Evolutionary conservation across 2,329 filamentous ascomycete species (phyloP).

Genomic region (Rhynchosporium secalis): DNA sequence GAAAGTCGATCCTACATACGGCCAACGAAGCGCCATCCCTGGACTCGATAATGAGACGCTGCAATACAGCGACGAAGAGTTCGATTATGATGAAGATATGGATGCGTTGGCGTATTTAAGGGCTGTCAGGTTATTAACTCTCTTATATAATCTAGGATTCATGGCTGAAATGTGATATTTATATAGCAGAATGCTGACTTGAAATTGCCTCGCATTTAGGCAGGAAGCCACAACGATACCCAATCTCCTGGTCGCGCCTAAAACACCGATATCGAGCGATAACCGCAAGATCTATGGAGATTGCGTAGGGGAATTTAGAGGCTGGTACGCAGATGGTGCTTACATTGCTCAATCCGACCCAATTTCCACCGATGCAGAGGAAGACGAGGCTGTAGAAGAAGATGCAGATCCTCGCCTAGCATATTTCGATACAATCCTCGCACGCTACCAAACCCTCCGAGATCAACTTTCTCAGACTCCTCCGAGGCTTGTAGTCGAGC

Average conservation of each 20-base stretch:
- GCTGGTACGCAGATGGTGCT: conserved; percentile 76
- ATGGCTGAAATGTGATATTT: conserved; percentile 44
- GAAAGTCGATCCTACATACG: conserved; percentile 62
- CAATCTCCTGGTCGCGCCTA: conserved; percentile 66
- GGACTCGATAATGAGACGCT: conserved; percentile 52
- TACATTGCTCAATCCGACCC: conserved; percentile 58
- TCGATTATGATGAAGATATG: conserved; percentile 66
- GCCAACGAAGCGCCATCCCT: conserved; percentile 71
- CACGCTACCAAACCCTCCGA: conserved; percentile 67
- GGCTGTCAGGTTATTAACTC: conserved; percentile 63
- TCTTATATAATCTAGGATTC: conserved; percentile 13
- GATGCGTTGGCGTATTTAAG: conserved; percentile 69
- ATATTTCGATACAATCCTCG: conserved; percentile 67
- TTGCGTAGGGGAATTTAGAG: conserved; percentile 55
- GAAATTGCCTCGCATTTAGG: conserved; percentile 51
- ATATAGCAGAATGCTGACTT: conserved; percentile 43
- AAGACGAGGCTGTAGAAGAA: conserved; percentile 36
- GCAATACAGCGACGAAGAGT: conserved; percentile 46
- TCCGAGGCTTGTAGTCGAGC: conserved; percentile 52
- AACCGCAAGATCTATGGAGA: conserved; percentile 50
- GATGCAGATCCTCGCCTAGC: conserved; percentile 54
- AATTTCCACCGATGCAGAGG: conserved; percentile 16
- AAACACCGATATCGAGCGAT: conserved; percentile 41
- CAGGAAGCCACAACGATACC: conserved; percentile 75
- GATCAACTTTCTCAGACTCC: conserved; percentile 57